phyloP scores from a whole-genome alignment of 2,329 filamentous ascomycete species.

The Aspergillus proliferans region DNA sequence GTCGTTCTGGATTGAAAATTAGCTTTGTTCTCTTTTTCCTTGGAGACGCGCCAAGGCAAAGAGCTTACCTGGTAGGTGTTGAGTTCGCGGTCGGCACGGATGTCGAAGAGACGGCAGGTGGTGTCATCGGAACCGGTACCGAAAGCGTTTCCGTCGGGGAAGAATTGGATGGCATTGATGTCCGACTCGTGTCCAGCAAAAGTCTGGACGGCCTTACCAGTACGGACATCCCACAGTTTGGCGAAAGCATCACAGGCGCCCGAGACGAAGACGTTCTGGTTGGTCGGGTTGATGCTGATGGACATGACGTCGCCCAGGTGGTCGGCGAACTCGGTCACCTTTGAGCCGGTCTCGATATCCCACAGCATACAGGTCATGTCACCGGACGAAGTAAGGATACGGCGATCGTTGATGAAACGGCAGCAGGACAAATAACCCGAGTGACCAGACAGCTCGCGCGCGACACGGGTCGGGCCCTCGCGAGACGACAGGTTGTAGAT shows the following conservation, averaged over 20 bases:
- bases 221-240: conserved; percentile 97
- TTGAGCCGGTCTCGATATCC: conserved; percentile 97
- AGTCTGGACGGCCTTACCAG: conserved; percentile 96
- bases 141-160: conserved; percentile 97
- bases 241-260: conserved; percentile 97
- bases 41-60: not conserved
- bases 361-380: conserved; percentile 99
- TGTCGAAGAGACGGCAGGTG: conserved; percentile 94
- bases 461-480: conserved; percentile 94
- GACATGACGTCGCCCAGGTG: conserved; percentile 99
- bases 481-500: conserved; percentile 98
- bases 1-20: conserved; percentile 62
- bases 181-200: conserved; percentile 98
- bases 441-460: conserved; percentile 90
- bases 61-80: conserved; percentile 59
- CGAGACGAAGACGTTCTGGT: conserved; percentile 99
- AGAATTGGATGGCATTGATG: conserved; percentile 99
- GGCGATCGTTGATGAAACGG: conserved; percentile 96
- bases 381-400: conserved; percentile 93
- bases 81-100: conserved; percentile 80
- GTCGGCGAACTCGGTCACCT: conserved; percentile 96
- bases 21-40: not conserved
- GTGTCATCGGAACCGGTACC: conserved; percentile 97
- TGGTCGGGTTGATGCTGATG: conserved; percentile 97
- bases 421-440: conserved; percentile 98